Conservation (phyloP, 2,329 filamentous ascomycete genomes). For the Aschersonia sp. region DNA sequence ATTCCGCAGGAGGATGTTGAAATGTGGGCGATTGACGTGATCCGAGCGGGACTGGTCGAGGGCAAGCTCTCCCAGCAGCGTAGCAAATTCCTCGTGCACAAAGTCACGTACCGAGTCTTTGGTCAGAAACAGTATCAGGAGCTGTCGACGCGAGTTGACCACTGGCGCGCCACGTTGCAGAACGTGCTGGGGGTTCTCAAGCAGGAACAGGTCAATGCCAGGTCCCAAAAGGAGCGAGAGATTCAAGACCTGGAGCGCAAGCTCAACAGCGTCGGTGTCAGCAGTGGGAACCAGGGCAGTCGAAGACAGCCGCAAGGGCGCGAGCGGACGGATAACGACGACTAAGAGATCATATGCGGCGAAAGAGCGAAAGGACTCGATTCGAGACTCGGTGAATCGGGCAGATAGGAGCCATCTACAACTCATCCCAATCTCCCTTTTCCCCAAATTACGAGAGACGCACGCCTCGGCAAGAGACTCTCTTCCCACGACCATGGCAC, state of each 20-base stretch:
- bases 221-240: slow-evolving; percentile 65
- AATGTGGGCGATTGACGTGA: slow-evolving; percentile 98
- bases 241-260: slow-evolving; percentile 57
- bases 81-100: slow-evolving; percentile 87
- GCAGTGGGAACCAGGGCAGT: slow-evolving; percentile 14
- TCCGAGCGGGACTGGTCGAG: slow-evolving; percentile 88
- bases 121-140: slow-evolving; percentile 97
- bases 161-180: slow-evolving; percentile 73
- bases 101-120: slow-evolving; percentile 92
- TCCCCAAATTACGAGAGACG: too few species aligned
- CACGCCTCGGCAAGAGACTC: too few species aligned
- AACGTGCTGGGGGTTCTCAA: slow-evolving; percentile 66
- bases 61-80: slow-evolving; percentile 91
- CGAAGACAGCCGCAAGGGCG: slow-evolving; percentile 22
- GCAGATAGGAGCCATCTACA: too few species aligned
- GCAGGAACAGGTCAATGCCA: slow-evolving; percentile 66
- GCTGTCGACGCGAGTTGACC: slow-evolving; percentile 77
- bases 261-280: slow-evolving; percentile 28
- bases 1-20: slow-evolving; percentile 76
- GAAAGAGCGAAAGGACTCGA: too few species aligned
- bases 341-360: slow-evolving; percentile 20
- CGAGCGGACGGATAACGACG: slow-evolving; percentile 40
- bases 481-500: too few species aligned
- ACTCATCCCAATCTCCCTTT: too few species aligned
- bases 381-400: too few species aligned